Base-by-base conservation (phyloP, 495 filamentous ascomycete species). In the Lophium mytilinum region DNA sequence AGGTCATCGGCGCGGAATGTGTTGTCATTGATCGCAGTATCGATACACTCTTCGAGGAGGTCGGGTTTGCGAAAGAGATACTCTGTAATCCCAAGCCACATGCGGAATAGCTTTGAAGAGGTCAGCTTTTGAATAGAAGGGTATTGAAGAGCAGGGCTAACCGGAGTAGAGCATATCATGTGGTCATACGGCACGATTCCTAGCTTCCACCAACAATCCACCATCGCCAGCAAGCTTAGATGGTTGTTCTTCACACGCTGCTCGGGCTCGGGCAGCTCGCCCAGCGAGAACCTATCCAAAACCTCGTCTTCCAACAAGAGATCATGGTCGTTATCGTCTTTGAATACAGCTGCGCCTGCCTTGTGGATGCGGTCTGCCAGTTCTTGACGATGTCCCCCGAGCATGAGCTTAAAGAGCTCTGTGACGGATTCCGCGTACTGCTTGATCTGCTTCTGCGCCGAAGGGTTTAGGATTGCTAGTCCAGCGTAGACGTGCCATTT, bases 401-500 rank as follows among this genome's bases (percentile, higher is more conserved):
- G 82, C 86, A 98, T 96, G 17, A 98, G 80, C 68, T 94, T 95
- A 77, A 91, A 97, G 8, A 98, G 78, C 61, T 95, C 92, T 0
- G 94, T 98, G 35, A 94, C 92, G 12, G 85, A 90, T 61, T 83
- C 76, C 17, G 93, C 92, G 70, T 97, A 98, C 74, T 96, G 90
- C 52, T 83, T 77, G 66, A 98, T 97, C 70, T 98, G 93, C 70
- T 83, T 76, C 68, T 89, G 88, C 1, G 93, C 93, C 19, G 86
- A 82, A 4, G 91, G 90, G 69, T 98, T 98, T 39, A 98, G 78
- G 70, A 98, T 98, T 6, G 94, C 93, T 7, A 98, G 83, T 4
- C 93, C 93, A 35, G 93, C 93, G 70, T 98, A 98, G 53, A 98
- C 93, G 72, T 98, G 93, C 93, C 93, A 98, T 71, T 96, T 97